Percentiles rank a stretch among this genome's conserved stretches.
These are phyloP conservation scores for Hemerocallis citrina DNA, from an alignment of 106 monocot species.

Conservation along the genomic window DNA sequence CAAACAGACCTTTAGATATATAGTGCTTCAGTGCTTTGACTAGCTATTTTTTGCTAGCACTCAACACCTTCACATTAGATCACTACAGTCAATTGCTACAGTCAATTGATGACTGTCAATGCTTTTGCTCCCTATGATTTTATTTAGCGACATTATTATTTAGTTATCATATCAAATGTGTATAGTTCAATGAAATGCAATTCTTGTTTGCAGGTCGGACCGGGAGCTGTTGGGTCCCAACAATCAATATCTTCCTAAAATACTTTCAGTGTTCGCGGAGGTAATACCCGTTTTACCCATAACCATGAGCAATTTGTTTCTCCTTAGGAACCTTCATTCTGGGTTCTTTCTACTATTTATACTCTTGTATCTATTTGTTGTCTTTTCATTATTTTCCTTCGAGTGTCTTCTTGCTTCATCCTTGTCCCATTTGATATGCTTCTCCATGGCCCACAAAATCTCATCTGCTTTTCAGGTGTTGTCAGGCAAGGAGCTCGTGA, in stretches of 20 bases:
- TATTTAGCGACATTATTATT: too few relatives aligned
- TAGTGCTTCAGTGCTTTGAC: too few relatives aligned
- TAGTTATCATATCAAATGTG: background rate
- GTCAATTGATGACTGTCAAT: too few relatives aligned
- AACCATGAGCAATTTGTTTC: background rate
- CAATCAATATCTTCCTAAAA: slow-evolving; percentile 85
- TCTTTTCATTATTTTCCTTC: background rate
- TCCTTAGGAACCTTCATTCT: background rate
- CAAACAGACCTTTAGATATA: too few relatives aligned
- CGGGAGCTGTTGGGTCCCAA: slow-evolving; percentile 68
- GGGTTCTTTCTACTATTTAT: background rate
- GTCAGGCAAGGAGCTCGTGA: slow-evolving; percentile 46
- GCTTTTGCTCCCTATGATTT: too few relatives aligned
- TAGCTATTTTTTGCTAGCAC: too few relatives aligned
- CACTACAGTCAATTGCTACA: too few relatives aligned
- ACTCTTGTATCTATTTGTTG: background rate
- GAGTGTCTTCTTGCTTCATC: background rate
- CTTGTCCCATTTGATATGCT: background rate
- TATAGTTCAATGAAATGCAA: background rate
- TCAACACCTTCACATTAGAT: too few relatives aligned
- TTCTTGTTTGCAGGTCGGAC: slow-evolving; percentile 51
- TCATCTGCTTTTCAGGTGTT: slow-evolving; percentile 36
- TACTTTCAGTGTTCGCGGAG: slow-evolving; percentile 86
- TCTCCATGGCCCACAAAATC: background rate
- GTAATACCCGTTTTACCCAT: slow-evolving; percentile 18